Percentiles rank a stretch among this genome's conserved stretches.
phyloP scores from a whole-genome alignment of 495 filamentous ascomycete species.

The Melanomma pulvis-pyrius region DNA sequence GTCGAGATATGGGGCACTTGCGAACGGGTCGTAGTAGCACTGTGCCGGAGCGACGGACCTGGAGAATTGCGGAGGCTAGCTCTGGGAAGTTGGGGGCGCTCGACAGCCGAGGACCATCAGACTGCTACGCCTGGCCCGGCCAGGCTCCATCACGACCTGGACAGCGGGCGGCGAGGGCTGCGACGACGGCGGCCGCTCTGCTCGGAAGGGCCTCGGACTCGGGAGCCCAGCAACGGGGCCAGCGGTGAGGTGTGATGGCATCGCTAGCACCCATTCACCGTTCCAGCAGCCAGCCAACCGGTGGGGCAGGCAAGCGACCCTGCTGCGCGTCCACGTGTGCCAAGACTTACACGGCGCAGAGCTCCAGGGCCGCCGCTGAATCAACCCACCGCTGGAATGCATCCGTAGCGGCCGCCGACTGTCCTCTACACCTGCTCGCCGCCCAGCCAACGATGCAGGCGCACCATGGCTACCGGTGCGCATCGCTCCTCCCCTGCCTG shows the following conservation, averaged over 20 bases:
- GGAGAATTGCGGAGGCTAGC: constrained; percentile 20
- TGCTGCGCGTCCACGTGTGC: constrained; percentile 4
- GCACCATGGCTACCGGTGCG: constrained; percentile 35
- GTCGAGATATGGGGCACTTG: background rate
- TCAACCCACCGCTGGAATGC: background rate
- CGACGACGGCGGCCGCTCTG: background rate
- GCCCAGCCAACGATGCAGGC: constrained; percentile 20
- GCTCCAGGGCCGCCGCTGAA: background rate
- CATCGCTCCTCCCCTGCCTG: background rate
- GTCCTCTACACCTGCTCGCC: background rate
- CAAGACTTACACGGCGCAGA: background rate
- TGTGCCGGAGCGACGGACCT: constrained; percentile 18
- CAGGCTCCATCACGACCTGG: background rate
- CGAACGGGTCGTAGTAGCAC: constrained; percentile 2
- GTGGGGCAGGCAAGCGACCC: background rate
- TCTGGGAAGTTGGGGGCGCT: constrained; percentile 5
- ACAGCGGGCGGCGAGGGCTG: background rate
- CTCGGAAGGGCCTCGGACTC: background rate
- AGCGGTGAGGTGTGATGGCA: constrained; percentile 1
- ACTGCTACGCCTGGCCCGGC: background rate
- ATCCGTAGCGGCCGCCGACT: background rate
- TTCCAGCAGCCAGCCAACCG: background rate
- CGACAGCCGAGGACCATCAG: background rate
- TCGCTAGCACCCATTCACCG: constrained; percentile 1
- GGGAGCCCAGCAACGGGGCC: background rate